A percentile compares a stretch with the other conserved stretches of the same genome.
phyloP scores from a whole-genome alignment of 1,139 yeast species.

The Pichia terricola region DNA sequence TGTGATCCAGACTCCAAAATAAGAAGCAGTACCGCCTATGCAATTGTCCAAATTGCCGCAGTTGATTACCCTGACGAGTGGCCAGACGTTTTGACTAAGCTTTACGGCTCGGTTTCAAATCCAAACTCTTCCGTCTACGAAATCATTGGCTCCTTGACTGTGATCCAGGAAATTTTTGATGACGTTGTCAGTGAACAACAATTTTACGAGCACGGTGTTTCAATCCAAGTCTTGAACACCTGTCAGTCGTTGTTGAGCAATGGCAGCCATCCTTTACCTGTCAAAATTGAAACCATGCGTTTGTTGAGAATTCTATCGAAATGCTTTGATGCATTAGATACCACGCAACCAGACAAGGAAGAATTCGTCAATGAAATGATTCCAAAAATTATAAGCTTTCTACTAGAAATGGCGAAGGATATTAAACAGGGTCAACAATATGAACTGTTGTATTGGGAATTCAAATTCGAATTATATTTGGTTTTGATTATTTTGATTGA shows the following conservation, averaged over 20 bases:
- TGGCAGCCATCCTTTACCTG: constrained; percentile 18
- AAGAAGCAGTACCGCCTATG: constrained; percentile 59
- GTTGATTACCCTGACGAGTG: constrained; percentile 94
- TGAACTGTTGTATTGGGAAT: constrained; percentile 13
- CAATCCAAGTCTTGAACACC: constrained; percentile 41
- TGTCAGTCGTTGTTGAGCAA: constrained; percentile 34
- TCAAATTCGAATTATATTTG: constrained; percentile 19
- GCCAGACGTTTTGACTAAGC: constrained; percentile 56
- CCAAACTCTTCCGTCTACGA: constrained; percentile 24
- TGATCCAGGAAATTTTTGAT: constrained; percentile 72
- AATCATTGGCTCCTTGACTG: constrained; percentile 57
- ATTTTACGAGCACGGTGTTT: constrained; percentile 69
- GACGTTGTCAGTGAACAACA: constrained; percentile 81
- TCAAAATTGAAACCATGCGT: constrained; percentile 41
- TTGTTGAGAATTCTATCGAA: constrained; percentile 44
- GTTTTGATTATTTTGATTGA: constrained; percentile 17
- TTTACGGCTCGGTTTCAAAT: constrained; percentile 33
- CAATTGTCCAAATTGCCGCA: constrained; percentile 76
- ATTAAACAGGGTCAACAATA: neutral
- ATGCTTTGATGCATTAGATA: constrained; percentile 45
- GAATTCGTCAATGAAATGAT: constrained; percentile 17
- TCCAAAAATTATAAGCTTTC: constrained; percentile 15
- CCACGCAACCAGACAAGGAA: constrained; percentile 17
- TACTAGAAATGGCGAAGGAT: constrained; percentile 6
- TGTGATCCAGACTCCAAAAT: constrained; percentile 49